Percentiles rank a stretch among this genome's conserved stretches.
These are phyloP conservation scores for Lactarius vividus DNA, from an alignment of 768 basidiomycete species.

Conservation along the genomic window DNA sequence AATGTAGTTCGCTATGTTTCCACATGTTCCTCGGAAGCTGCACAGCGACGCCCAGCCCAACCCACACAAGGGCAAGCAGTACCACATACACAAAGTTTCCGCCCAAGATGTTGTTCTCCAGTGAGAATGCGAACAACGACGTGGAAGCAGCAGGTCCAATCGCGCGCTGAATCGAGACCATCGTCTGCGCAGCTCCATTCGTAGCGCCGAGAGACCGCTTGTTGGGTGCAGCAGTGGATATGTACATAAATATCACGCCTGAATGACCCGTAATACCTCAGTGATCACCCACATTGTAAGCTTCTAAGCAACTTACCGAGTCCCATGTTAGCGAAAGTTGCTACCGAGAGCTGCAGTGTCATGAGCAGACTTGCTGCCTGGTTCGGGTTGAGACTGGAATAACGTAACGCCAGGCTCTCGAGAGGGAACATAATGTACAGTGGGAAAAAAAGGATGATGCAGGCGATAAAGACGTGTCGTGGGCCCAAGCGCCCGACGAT, in stretches of 20 bases:
- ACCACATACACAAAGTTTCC: slow-evolving; percentile 34
- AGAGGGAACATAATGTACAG: slow-evolving; percentile 35
- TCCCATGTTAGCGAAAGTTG: slow-evolving; percentile 10
- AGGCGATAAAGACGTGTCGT: slow-evolving; percentile 34
- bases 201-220: slow-evolving; percentile 63
- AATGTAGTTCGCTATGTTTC: background rate
- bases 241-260: slow-evolving; percentile 71
- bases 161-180: slow-evolving; percentile 39
- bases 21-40: slow-evolving; percentile 13
- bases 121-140: slow-evolving; percentile 65
- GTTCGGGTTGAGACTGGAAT: background rate
- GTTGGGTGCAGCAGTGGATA: slow-evolving; percentile 63
- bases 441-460: slow-evolving; percentile 30
- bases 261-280: slow-evolving; percentile 16
- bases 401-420: slow-evolving; percentile 9
- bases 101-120: slow-evolving; percentile 44
- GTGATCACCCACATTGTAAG: background rate
- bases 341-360: slow-evolving; percentile 11
- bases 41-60: background rate
- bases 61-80: background rate
- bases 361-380: background rate
- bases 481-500: slow-evolving; percentile 39
- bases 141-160: slow-evolving; percentile 58
- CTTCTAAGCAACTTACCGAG: slow-evolving; percentile 10
- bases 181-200: slow-evolving; percentile 49